Percentiles rank a stretch among this genome's conserved stretches.
Evolutionary conservation across 495 filamentous ascomycete species (phyloP).

Genomic region (Bombardia bombarda): DNA sequence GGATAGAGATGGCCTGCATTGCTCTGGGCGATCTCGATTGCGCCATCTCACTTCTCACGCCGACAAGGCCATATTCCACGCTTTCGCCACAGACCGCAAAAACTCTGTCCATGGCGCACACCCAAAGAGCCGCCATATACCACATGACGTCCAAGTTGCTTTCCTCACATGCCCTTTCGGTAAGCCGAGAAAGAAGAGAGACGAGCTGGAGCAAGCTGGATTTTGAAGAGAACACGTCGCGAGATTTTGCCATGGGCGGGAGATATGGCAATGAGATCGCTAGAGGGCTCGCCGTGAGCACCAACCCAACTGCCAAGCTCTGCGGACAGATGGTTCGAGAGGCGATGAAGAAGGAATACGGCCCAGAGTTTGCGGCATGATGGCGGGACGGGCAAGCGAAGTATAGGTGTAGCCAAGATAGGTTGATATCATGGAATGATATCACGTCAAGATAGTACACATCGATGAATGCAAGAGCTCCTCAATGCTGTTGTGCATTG

Average conservation of each 20-base stretch:
- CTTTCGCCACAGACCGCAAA: constrained; percentile 54
- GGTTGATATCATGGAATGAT: background rate
- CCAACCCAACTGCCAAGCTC: constrained; percentile 82
- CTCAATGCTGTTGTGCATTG: no score
- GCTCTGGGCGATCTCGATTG: constrained; percentile 53
- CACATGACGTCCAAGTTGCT: constrained; percentile 51
- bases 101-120: constrained; percentile 62
- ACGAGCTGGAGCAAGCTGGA: constrained; percentile 39
- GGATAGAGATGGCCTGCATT: constrained; percentile 23
- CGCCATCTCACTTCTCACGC: constrained; percentile 62
- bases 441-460: no score
- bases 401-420: constrained; percentile 3
- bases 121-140: constrained; percentile 67
- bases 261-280: constrained; percentile 73
- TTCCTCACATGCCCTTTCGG: constrained; percentile 8
- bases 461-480: no score
- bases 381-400: background rate
- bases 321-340: constrained; percentile 83
- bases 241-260: constrained; percentile 68
- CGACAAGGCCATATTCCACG: constrained; percentile 35
- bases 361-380: constrained; percentile 27
- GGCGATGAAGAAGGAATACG: constrained; percentile 72
- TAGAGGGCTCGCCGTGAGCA: constrained; percentile 65
- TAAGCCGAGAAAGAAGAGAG: constrained; percentile 27
- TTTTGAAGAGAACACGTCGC: constrained; percentile 65